Evolutionary conservation across 2,329 filamentous ascomycete species (phyloP).

Genomic region (Dactylellina cionopaga): DNA sequence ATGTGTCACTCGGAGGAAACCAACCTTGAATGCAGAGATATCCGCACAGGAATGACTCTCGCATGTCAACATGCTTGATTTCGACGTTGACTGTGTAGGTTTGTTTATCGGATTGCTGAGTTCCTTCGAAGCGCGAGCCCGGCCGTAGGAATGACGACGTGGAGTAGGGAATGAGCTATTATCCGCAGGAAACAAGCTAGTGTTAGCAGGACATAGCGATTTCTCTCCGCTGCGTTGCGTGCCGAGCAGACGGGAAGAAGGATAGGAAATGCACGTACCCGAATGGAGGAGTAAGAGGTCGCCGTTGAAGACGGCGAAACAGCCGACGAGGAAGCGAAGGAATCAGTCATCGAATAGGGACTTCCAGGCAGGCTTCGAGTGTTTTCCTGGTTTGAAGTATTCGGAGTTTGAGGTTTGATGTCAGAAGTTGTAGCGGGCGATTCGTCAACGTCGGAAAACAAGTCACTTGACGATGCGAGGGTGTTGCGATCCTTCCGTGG

Average conservation of each 20-base stretch:
- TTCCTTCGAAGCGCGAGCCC: conserved; percentile 87
- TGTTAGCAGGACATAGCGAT: conserved; percentile 18
- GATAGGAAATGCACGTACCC: conserved; percentile 33
- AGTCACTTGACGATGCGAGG: conserved; percentile 30
- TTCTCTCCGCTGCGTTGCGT: conserved; percentile 19
- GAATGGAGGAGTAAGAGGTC: conserved; percentile 56
- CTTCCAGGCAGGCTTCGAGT: conserved; percentile 37
- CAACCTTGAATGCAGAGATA: conserved; percentile 94
- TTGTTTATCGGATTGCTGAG: conserved; percentile 90
- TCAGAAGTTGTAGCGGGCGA: conserved; percentile 32
- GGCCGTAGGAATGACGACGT: conserved; percentile 86
- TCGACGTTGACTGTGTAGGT: conserved; percentile 96
- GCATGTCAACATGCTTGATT: conserved; percentile 94
- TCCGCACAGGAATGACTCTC: conserved; percentile 91
- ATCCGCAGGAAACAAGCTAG: conserved; percentile 51
- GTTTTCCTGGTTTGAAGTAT: conserved; percentile 26
- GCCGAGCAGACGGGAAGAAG: conserved; percentile 3
- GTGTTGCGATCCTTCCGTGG: conserved; percentile 35
- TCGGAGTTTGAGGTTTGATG: conserved; percentile 30
- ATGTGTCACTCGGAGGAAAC: conserved; percentile 54
- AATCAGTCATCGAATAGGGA: conserved; percentile 50
- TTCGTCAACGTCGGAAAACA: conserved; percentile 26
- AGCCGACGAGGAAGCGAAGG: conserved; percentile 55
- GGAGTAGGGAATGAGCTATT: conserved; percentile 77
- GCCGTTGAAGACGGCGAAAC: conserved; percentile 59